Evolutionary conservation across 2,329 filamentous ascomycete species (phyloP).

Genomic region (Alternaria sp.): DNA sequence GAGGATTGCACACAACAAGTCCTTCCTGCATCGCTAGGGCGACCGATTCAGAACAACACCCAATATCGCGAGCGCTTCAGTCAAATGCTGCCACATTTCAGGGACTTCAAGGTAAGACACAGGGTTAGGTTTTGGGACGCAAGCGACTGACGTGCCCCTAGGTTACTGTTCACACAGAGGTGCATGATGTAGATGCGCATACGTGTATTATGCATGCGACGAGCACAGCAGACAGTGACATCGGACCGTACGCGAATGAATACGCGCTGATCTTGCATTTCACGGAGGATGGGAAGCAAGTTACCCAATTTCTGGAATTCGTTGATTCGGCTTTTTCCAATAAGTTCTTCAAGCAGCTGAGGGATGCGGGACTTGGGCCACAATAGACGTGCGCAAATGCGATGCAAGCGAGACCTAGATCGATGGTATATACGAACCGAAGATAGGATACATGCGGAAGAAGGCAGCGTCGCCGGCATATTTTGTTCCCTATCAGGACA

Average conservation of each 20-base stretch:
- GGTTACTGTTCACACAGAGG: neutral
- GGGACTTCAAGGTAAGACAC: neutral
- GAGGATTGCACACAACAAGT: neutral
- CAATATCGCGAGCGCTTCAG: neutral
- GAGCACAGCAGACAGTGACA: neutral
- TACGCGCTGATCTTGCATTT: neutral
- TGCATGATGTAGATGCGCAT: neutral
- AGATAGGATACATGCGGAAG: too few species aligned
- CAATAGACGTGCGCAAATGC: neutral
- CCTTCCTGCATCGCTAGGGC: neutral
- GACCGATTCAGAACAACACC: neutral
- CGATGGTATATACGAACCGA: neutral
- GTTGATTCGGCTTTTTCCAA: slow-evolving; percentile 3
- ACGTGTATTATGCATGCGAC: neutral
- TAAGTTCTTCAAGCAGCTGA: slow-evolving; percentile 4
- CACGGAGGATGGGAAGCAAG: slow-evolving; percentile 1
- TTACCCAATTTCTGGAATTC: neutral
- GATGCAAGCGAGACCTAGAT: neutral
- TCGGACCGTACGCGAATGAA: slow-evolving; percentile 1
- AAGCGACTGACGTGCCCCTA: neutral
- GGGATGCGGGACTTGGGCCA: neutral
- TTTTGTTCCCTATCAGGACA: too few species aligned
- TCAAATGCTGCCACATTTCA: neutral
- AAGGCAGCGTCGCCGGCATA: too few species aligned
- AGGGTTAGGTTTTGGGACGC: rapidly evolving